Evolutionary conservation across 2,329 filamentous ascomycete genomes (phyloP).

Genomic region (Paecilomyces variotii): DNA sequence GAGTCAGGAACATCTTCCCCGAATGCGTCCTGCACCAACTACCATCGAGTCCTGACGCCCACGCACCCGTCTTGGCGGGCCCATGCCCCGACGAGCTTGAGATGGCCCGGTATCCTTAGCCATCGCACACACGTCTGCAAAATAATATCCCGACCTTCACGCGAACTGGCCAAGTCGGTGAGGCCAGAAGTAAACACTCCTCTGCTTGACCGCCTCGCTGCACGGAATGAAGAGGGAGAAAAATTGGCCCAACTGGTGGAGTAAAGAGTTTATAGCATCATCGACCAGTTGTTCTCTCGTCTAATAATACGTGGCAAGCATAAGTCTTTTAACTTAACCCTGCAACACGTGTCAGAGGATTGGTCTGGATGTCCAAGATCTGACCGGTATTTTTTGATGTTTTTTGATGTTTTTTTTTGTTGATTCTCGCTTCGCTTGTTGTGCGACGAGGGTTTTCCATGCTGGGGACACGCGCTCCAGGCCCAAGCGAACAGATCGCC

Average conservation of each 20-base stretch:
- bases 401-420: neutral
- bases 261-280: neutral
- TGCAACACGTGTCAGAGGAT: neutral
- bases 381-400: neutral
- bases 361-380: neutral
- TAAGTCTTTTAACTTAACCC: neutral
- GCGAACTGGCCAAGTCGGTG: neutral
- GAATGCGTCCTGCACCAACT: constrained; percentile 14
- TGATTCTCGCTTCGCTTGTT: neutral
- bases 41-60: constrained; percentile 19
- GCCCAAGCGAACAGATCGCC: neutral
- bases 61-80: constrained; percentile 6
- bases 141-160: constrained; percentile 1
- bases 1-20: constrained; percentile 23
- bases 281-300: neutral
- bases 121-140: neutral
- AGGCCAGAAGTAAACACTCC: neutral
- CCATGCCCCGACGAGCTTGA: constrained; percentile 16
- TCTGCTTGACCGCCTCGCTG: neutral
- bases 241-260: neutral
- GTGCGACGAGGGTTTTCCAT: neutral
- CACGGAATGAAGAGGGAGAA: neutral
- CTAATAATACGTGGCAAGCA: neutral
- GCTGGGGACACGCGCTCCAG: neutral
- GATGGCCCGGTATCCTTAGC: constrained; percentile 5